Conservation (phyloP, 352 stramenopile species). For the Thraustochytrium striatum region DNA sequence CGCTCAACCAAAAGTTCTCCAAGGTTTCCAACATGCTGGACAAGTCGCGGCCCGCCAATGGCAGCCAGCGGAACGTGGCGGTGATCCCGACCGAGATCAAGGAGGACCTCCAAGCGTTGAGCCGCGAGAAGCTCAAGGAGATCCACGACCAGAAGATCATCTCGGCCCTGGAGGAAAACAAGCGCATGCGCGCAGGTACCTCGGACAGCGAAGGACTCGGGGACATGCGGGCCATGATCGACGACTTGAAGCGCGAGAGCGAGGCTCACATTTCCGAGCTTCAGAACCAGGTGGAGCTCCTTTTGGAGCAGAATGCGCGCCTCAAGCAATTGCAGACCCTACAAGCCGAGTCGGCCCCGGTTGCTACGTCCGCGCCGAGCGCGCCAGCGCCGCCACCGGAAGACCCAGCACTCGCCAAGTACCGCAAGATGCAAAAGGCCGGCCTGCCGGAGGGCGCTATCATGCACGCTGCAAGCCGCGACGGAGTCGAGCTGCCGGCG, state of each 20-base stretch:
- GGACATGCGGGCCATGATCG: slow-evolving; percentile 42
- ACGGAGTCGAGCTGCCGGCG: slow-evolving; percentile 23
- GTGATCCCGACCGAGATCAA: slow-evolving; percentile 8
- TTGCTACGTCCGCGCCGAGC: background rate
- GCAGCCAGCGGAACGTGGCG: background rate
- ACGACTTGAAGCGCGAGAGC: slow-evolving; percentile 38
- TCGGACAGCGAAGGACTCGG: background rate
- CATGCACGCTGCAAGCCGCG: slow-evolving; percentile 10
- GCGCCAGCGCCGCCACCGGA: background rate
- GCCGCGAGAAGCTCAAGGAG: slow-evolving; percentile 44
- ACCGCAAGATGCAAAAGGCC: slow-evolving; percentile 49
- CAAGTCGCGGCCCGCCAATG: background rate
- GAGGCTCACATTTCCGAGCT: slow-evolving; percentile 35
- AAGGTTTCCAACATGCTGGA: slow-evolving; percentile 41
- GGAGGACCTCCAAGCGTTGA: slow-evolving; percentile 36
- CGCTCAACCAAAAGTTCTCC: slow-evolving; percentile 35
- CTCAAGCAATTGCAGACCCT: background rate
- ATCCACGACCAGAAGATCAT: slow-evolving; percentile 37
- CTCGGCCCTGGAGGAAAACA: slow-evolving; percentile 19
- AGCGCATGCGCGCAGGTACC: slow-evolving; percentile 29
- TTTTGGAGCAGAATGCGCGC: slow-evolving; percentile 1
- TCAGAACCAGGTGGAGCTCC: slow-evolving; percentile 29
- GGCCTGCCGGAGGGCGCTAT: slow-evolving; percentile 46
- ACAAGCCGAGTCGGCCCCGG: background rate
- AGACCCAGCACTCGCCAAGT: slow-evolving; percentile 39